Percentiles rank a stretch among this genome's conserved stretches.
phyloP scores from a whole-genome alignment of 169 alveolate genomes.

The Plasmodium berghei region DNA sequence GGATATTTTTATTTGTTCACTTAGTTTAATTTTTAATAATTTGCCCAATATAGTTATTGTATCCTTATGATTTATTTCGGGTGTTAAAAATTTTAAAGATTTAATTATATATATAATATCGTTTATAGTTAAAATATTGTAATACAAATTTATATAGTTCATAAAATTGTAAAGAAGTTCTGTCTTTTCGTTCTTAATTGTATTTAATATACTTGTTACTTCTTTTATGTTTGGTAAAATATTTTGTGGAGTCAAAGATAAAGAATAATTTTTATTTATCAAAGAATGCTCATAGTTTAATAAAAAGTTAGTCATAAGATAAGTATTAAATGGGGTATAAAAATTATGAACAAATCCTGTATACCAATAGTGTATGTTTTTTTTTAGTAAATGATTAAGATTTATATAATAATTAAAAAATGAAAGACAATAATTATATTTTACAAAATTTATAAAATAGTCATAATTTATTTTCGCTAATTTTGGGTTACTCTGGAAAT shows the following conservation, averaged over 20 bases:
- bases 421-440: conserved; percentile 43
- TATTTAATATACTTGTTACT: neutral
- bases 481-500: neutral
- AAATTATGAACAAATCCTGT: conserved; percentile 3
- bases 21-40: neutral
- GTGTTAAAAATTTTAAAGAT: conserved; percentile 28
- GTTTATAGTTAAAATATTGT: conserved; percentile 10
- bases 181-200: conserved; percentile 19
- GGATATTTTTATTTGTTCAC: conserved; percentile 17
- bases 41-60: neutral
- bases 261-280: neutral
- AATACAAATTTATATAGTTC: neutral
- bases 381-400: neutral
- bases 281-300: conserved; percentile 8
- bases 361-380: neutral
- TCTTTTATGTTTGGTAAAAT: neutral
- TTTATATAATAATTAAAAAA: conserved; percentile 33
- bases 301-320: conserved; percentile 22
- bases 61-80: neutral
- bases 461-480: conserved; percentile 2
- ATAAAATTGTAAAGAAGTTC: conserved; percentile 7
- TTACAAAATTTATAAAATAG: conserved; percentile 42
- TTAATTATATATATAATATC: conserved; percentile 43
- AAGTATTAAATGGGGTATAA: conserved; percentile 69
- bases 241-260: neutral